phyloP scores from a whole-genome alignment of 495 filamentous ascomycete genomes.

The Friedmanniomyces simplex region DNA sequence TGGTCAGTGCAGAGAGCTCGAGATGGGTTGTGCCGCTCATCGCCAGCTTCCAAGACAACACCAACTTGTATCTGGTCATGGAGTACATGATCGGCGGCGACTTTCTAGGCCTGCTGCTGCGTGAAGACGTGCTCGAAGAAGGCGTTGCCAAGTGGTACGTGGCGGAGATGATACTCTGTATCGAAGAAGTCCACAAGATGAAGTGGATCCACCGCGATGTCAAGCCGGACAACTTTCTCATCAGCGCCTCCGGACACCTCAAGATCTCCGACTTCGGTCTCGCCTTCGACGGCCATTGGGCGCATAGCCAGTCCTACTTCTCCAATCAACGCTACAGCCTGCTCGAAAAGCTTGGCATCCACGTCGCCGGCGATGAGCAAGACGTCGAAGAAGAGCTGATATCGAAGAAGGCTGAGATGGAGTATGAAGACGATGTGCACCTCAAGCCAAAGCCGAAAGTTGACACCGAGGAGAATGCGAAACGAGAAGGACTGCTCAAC shows the following conservation, averaged over 20 bases:
- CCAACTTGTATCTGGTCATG: constrained; percentile 85
- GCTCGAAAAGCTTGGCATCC: constrained; percentile 61
- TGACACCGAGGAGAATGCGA: constrained; percentile 14
- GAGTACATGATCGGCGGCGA: constrained; percentile 96
- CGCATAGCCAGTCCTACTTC: constrained; percentile 77
- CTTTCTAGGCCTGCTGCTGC: constrained; percentile 75
- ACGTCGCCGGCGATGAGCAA: constrained; percentile 62
- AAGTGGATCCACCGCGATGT: constrained; percentile 89
- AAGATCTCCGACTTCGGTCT: constrained; percentile 95
- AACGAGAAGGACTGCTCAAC: constrained; percentile 51
- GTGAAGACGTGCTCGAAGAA: constrained; percentile 70
- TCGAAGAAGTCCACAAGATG: constrained; percentile 83
- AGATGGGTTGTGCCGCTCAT: constrained; percentile 83
- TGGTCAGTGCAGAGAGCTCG: constrained; percentile 73
- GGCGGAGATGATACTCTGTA: constrained; percentile 89
- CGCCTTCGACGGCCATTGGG: constrained; percentile 90
- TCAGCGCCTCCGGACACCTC: constrained; percentile 75
- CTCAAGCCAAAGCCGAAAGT: constrained; percentile 7
- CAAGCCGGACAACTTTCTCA: constrained; percentile 94
- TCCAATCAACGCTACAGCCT: constrained; percentile 69
- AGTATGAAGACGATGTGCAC: constrained; percentile 30
- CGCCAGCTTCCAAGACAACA: constrained; percentile 76
- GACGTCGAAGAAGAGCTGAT: constrained; percentile 50
- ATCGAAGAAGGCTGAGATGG: constrained; percentile 37
- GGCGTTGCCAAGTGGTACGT: constrained; percentile 71